These are phyloP conservation scores for Neurospora cerealis DNA, from an alignment of 495 filamentous ascomycete species.

Conservation along the genomic window DNA sequence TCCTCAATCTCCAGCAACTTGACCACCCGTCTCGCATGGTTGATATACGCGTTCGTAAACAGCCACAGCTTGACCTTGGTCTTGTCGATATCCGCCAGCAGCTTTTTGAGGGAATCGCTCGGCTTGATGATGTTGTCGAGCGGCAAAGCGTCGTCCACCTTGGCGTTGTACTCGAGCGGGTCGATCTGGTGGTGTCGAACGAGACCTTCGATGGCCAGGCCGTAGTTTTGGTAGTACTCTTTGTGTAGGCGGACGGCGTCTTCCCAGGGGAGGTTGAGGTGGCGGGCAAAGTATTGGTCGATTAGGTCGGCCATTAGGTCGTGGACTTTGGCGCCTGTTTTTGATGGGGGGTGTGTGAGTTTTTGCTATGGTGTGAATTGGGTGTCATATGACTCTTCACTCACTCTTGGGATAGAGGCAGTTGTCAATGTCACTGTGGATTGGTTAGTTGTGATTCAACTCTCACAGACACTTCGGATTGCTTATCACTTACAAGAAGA, in stretches of 20 bases:
- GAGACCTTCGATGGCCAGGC: slow-evolving; percentile 90
- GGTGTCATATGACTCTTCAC: slow-evolving; percentile 7
- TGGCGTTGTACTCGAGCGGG: slow-evolving; percentile 83
- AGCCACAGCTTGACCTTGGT: slow-evolving; percentile 82
- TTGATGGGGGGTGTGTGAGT: slow-evolving; percentile 1
- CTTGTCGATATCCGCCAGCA: slow-evolving; percentile 71
- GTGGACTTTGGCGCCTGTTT: slow-evolving; percentile 54
- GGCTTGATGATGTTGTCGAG: slow-evolving; percentile 74
- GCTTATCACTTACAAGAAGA: slow-evolving; percentile 36
- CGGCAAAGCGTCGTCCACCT: slow-evolving; percentile 92
- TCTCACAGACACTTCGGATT: neutral
- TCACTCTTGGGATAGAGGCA: slow-evolving; percentile 65
- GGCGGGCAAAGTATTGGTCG: slow-evolving; percentile 71
- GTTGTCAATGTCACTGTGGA: slow-evolving; percentile 79
- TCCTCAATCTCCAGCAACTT: slow-evolving; percentile 73
- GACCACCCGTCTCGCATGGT: slow-evolving; percentile 74
- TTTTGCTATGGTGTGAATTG: no score
- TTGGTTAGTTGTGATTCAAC: neutral
- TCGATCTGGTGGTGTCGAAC: slow-evolving; percentile 93
- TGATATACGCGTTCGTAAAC: slow-evolving; percentile 92
- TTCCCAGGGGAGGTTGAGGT: slow-evolving; percentile 58
- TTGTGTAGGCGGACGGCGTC: slow-evolving; percentile 76
- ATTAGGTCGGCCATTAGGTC: slow-evolving; percentile 67
- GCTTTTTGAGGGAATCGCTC: slow-evolving; percentile 57
- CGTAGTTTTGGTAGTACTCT: slow-evolving; percentile 92